These are phyloP conservation scores for Chlamydomonas reinhardtii DNA, from an alignment of 163 green algal species.

Conservation along the genomic window DNA sequence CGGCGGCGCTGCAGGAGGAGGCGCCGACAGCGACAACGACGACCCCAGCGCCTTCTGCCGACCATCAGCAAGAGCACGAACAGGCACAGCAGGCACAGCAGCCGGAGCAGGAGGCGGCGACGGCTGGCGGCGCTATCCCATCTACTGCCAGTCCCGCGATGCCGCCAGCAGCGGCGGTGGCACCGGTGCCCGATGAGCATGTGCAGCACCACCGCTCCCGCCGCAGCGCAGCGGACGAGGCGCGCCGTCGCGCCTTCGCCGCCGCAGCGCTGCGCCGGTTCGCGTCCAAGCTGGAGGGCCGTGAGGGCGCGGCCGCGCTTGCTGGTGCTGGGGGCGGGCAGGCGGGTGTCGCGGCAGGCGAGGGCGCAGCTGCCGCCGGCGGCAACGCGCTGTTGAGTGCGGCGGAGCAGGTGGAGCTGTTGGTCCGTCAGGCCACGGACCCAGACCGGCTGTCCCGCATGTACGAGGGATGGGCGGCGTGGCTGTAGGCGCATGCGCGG, in stretches of 20 bases:
- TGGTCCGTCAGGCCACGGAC: constrained; percentile 77
- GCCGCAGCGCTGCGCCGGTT: constrained; percentile 58
- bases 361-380: not conserved
- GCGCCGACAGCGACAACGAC: not conserved
- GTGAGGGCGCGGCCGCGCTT: not conserved
- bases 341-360: not conserved
- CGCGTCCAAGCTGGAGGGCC: constrained; percentile 61
- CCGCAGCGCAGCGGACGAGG: constrained; percentile 49
- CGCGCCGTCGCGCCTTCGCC: constrained; percentile 56
- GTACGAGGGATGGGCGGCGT: constrained; percentile 91
- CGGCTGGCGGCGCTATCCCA: too few relatives aligned
- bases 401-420: constrained; percentile 63
- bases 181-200: not conserved
- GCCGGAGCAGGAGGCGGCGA: not conserved
- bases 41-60: not conserved
- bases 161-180: not conserved
- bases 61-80: not conserved
- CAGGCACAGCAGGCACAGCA: constrained; percentile 21
- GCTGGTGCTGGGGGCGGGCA: not conserved
- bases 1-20: not conserved
- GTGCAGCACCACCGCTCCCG: constrained; percentile 34
- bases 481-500: constrained; percentile 66
- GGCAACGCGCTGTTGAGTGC: constrained; percentile 42
- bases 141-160: too few relatives aligned
- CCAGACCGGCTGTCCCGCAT: constrained; percentile 77